A percentile compares a stretch with the other conserved stretches of the same genome.
Evolutionary conservation across 2,329 filamentous ascomycete genomes (phyloP).

Genomic region (Colletotrichum musicola): DNA sequence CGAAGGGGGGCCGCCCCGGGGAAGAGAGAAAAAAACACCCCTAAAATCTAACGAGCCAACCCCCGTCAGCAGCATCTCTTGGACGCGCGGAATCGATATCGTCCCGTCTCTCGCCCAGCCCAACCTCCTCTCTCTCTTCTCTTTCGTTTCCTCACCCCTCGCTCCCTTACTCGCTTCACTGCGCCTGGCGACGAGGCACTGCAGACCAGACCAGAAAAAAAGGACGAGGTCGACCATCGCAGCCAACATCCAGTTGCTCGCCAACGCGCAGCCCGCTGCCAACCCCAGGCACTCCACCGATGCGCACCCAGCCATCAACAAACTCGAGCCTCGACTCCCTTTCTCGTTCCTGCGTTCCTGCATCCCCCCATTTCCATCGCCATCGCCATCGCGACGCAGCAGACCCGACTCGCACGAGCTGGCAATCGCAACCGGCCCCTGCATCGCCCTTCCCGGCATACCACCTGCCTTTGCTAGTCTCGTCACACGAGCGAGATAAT

Average conservation of each 20-base stretch:
- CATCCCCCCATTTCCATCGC: constrained; percentile 29
- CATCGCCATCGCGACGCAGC: constrained; percentile 28
- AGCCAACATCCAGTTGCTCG: constrained; percentile 42
- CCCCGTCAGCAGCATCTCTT: constrained; percentile 35
- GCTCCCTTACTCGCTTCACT: constrained; percentile 37
- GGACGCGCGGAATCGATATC: constrained; percentile 35
- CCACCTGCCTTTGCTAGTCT: constrained; percentile 10
- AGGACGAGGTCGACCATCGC: constrained; percentile 52
- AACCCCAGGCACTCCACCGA: constrained; percentile 50
- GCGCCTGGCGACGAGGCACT: constrained; percentile 38
- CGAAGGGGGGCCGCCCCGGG: constrained; percentile 20
- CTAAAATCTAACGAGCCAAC: constrained; percentile 35
- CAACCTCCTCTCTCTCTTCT: constrained; percentile 32
- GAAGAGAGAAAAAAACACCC: constrained; percentile 16
- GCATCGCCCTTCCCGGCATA: constrained; percentile 20
- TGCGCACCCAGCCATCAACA: constrained; percentile 60
- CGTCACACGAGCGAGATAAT: constrained; percentile 11
- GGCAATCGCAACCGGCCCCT: constrained; percentile 24
- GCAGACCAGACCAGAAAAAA: constrained; percentile 46
- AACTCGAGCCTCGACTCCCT: constrained; percentile 51
- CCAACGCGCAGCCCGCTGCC: constrained; percentile 43
- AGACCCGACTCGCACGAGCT: constrained; percentile 28
- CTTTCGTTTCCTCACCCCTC: constrained; percentile 31
- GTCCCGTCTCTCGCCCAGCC: constrained; percentile 34
- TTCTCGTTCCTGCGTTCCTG: constrained; percentile 45